Evolutionary conservation across 768 basidiomycete species (phyloP), one percentile per base, ranked within the genome.

Genomic region (Tylopilus cervinicoccineus): DNA sequence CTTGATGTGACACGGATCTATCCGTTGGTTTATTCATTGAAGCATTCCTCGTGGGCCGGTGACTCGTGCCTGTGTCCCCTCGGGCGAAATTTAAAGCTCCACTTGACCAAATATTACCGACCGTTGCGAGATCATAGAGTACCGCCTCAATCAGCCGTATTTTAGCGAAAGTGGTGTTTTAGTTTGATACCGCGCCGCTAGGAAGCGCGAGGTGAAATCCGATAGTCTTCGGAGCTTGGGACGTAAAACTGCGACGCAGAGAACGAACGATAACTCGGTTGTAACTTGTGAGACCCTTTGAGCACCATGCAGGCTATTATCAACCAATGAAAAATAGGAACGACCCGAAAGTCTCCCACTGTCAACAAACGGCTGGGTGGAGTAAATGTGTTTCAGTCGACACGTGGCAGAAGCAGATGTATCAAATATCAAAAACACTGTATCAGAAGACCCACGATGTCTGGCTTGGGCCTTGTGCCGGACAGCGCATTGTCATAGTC

Each of bases 351-450:
- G 17, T 28, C 11, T 47, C 58, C 28, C 48, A 48, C 43, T 17
- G n/a, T 42, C 29, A 16, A 50, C 51, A 56, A 52, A 47, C 52
- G 43, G 45, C 34, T 13, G 27, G 43, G 62, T 64, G 61, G 61
- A 63, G 61, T 26, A 45, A 37, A 50, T 34, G 20, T 63, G 55
- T 58, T 60, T 60, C 58, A 51, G 38, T 26, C 31, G 38, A 49
- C 54, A 49, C 31, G 41, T 50, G 54, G 47, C n/a, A n/a, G n/a
- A 39, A 26, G 34, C 20, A 19, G 22, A 29, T 17, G 6, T 43
- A 23, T 29, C 36, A 13, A 14, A 38, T 7, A 11, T 19, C 20
- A 10, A 34, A 34, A 47, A 9, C 23, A 44, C n/a, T 20, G 12
- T 36, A 39, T 19, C 28, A 14, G 24, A 13, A 14, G 24, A 13